Percentiles rank a stretch among this genome's conserved stretches.
Conservation (phyloP, 768 basidiomycete species). For the Filobasidium wieringae region DNA sequence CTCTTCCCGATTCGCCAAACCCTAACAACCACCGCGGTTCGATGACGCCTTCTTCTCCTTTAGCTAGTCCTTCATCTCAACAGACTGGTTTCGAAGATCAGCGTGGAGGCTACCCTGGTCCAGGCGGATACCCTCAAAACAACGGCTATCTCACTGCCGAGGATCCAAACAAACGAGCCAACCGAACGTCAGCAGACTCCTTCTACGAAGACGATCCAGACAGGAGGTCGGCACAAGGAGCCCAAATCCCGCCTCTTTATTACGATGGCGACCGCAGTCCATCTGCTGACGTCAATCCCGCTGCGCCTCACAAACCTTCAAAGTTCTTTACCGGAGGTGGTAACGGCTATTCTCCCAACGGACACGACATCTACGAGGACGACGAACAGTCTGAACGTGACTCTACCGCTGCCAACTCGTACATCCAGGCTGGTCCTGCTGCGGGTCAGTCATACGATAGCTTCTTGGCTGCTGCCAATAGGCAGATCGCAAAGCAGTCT, state of each 20-base stretch:
- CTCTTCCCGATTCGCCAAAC: slow-evolving; percentile 10
- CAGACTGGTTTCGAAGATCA: slow-evolving; percentile 29
- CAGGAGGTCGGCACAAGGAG: slow-evolving; percentile 5
- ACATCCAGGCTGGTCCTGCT: not conserved
- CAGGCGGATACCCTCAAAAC: not conserved
- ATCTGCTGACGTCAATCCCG: slow-evolving; percentile 40
- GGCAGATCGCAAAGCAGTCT: slow-evolving; percentile 67
- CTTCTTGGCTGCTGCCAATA: slow-evolving; percentile 78
- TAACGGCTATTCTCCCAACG: slow-evolving; percentile 10
- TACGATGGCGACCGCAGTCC: slow-evolving; percentile 29
- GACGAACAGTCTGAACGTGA: slow-evolving; percentile 41
- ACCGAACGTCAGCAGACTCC: slow-evolving; percentile 36
- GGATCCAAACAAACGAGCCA: slow-evolving; percentile 15
- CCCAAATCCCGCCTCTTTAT: slow-evolving; percentile 23
- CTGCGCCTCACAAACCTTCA: slow-evolving; percentile 31
- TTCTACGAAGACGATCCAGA: slow-evolving; percentile 40
- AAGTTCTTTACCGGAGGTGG: slow-evolving; percentile 28
- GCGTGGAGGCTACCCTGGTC: not conserved
- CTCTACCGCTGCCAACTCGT: slow-evolving; percentile 10
- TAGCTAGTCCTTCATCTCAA: slow-evolving; percentile 18
- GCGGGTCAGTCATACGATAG: slow-evolving; percentile 50
- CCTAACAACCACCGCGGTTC: slow-evolving; percentile 4
- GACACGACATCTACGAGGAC: slow-evolving; percentile 48
- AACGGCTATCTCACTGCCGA: slow-evolving; percentile 12
- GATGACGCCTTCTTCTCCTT: slow-evolving; percentile 4